A percentile compares a stretch with the other conserved stretches of the same genome.
These are phyloP conservation scores for Colletotrichum lini DNA, from an alignment of 2,329 filamentous ascomycete species.

Conservation along the genomic window DNA sequence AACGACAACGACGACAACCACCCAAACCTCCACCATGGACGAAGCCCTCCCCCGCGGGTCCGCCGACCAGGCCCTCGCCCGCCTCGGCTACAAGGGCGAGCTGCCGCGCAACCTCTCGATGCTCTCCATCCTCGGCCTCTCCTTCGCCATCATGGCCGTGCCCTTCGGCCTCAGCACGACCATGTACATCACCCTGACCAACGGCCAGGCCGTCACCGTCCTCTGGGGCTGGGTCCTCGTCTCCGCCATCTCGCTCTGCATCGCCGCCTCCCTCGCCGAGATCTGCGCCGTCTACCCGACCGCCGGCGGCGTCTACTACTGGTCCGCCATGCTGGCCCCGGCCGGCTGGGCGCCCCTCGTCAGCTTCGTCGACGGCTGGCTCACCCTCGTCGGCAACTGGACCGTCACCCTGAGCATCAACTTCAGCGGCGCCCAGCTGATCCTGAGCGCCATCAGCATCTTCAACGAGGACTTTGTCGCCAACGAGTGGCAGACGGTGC, in stretches of 20 bases:
- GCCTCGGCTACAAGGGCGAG: slow-evolving; percentile 64
- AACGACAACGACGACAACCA: neutral
- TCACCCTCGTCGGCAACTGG: slow-evolving; percentile 82
- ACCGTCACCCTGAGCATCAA: slow-evolving; percentile 76
- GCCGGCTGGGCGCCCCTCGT: slow-evolving; percentile 76
- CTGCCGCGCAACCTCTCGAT: slow-evolving; percentile 65
- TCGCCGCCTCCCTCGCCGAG: slow-evolving; percentile 77
- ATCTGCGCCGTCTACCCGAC: slow-evolving; percentile 80
- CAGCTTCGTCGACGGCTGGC: slow-evolving; percentile 79
- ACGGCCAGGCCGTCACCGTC: slow-evolving; percentile 78
- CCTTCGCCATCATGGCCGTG: slow-evolving; percentile 83
- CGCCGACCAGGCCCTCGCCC: slow-evolving; percentile 53
- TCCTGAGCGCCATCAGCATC: slow-evolving; percentile 75
- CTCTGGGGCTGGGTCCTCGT: slow-evolving; percentile 80
- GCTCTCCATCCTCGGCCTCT: slow-evolving; percentile 74
- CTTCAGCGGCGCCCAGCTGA: slow-evolving; percentile 74
- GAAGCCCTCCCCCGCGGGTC: slow-evolving; percentile 28
- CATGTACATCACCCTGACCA: slow-evolving; percentile 76
- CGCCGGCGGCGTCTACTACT: slow-evolving; percentile 79
- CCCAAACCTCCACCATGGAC: slow-evolving; percentile 19
- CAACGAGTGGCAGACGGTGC: slow-evolving; percentile 78
- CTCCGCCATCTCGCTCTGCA: slow-evolving; percentile 73
- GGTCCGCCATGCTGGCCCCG: slow-evolving; percentile 77
- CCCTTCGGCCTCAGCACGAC: slow-evolving; percentile 79
- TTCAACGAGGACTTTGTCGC: slow-evolving; percentile 79